Evolutionary conservation across 2,329 filamentous ascomycete species (phyloP), one percentile per base, ranked within the genome.

Genomic region (Eurotiales sp.): DNA sequence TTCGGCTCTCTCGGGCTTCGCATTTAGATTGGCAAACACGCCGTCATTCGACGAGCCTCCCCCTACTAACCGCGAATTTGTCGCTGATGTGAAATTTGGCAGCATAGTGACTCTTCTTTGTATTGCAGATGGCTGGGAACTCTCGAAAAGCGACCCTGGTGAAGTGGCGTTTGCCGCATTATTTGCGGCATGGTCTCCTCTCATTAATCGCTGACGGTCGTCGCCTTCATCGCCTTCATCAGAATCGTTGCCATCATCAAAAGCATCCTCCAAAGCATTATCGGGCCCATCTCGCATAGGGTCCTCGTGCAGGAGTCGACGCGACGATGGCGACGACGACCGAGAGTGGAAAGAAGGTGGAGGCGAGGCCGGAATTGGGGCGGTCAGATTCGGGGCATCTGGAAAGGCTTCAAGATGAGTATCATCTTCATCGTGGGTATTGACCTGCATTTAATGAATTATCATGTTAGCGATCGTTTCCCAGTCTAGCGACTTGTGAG

Each of bases 21-120:
- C 93, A 59, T 84, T 90, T 59, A 99, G 72, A 67, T 99, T 99
- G 50, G 92, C 93, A 73, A 96, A 99, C 22, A 99, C 93, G 55
- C 93, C 93, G 70, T 97, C 93, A 45, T 89, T 90, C 50, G 87
- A 85, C n/a, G 84, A 82, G 21, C 85, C 86, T 48, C 86, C 82
- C 87, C 55, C 72, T 50, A 68, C 73, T 50, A 14, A 62, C 60
- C 36, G 70, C 67, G 71, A 58, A 14, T 68, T 45, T 12, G 68
- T 57, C 14, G 72, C 58, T 19, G 69, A 50, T n/a, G 60, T 58
- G 52, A 80, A 82, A 3, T 69, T 71, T 1, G 82, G 81, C 39
- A 83, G 66, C 56, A 81, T 72, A 8, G 80, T 83, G 8, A 76
- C 72, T 54, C 75, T 66, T 55, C 80, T 68, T 56, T 74, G 68